Evolutionary conservation across 805 yeast species (phyloP).

Genomic region (Kazachstania africana): DNA sequence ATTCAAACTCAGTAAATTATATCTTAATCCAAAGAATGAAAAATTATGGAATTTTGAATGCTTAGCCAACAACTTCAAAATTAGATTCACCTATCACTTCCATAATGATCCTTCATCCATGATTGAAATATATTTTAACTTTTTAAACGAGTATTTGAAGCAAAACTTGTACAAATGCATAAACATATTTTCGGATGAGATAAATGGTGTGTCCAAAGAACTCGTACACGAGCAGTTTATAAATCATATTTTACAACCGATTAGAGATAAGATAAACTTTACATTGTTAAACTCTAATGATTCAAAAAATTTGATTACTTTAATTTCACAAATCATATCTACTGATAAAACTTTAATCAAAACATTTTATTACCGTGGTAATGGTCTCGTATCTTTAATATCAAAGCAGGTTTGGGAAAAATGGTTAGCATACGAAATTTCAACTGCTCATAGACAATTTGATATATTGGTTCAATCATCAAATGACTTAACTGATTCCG

Average conservation of each 20-base stretch:
- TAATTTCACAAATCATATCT: conserved; percentile 30
- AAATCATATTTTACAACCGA: conserved; percentile 30
- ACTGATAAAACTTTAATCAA: conserved; percentile 28
- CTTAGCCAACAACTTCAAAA: conserved; percentile 33
- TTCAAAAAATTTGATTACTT: conserved; percentile 28
- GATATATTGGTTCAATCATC: conserved; percentile 29
- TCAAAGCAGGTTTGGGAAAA: conserved; percentile 26
- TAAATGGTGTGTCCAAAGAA: conserved; percentile 15
- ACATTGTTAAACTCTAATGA: conserved; percentile 28
- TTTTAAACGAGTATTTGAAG: conserved; percentile 35
- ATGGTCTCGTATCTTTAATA: conserved; percentile 23
- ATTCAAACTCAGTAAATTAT: conserved; percentile 11
- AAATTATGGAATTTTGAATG: conserved; percentile 36
- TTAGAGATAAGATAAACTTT: conserved; percentile 31
- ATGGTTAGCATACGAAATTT: conserved; percentile 40
- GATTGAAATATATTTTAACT: conserved; percentile 44
- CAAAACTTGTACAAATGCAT: conserved; percentile 31
- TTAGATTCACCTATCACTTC: conserved; percentile 46
- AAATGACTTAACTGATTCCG: conserved; percentile 11
- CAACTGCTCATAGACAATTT: conserved; percentile 34
- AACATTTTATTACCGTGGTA: conserved; percentile 33
- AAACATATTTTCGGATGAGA: conserved; percentile 29
- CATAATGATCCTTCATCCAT: conserved; percentile 29
- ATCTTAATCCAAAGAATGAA: conserved; percentile 2
- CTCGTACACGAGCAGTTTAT: conserved; percentile 31